phyloP scores from a whole-genome alignment of 768 basidiomycete genomes.

The Scleroderma citrinum region DNA sequence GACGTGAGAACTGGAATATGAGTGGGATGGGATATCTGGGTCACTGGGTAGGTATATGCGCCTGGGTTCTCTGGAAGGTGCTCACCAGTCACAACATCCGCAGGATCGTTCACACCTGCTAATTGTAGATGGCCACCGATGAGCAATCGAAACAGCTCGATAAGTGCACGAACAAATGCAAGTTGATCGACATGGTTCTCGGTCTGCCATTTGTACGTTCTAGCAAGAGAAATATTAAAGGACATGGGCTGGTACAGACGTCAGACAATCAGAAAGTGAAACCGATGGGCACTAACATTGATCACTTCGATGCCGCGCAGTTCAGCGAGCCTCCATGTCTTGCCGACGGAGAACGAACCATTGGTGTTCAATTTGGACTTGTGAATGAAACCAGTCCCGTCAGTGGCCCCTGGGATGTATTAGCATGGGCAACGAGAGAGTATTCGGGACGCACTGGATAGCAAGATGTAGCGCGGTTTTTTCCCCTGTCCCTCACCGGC shows the following conservation, averaged over 20 bases:
- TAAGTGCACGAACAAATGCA: constrained; percentile 59
- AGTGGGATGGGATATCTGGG: constrained; percentile 3
- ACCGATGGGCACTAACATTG: constrained; percentile 45
- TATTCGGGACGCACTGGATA: constrained; percentile 67
- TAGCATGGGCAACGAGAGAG: background rate
- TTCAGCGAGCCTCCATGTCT: constrained; percentile 88
- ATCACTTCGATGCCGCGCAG: constrained; percentile 73
- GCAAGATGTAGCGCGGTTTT: constrained; percentile 87
- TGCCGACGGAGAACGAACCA: constrained; percentile 92
- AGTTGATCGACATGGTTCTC: constrained; percentile 69
- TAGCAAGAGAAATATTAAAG: constrained; percentile 82
- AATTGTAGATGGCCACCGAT: constrained; percentile 48
- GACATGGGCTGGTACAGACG: constrained; percentile 41
- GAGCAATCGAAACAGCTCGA: constrained; percentile 54
- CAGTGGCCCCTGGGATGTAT: constrained; percentile 44
- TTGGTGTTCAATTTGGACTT: constrained; percentile 97
- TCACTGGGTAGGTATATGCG: constrained; percentile 6
- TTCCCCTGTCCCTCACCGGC: constrained; percentile 60
- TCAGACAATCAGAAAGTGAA: constrained; percentile 15
- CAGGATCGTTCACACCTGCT: constrained; percentile 49
- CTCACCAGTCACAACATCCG: constrained; percentile 25
- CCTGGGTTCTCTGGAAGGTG: background rate
- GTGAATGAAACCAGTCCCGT: constrained; percentile 73
- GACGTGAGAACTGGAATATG: constrained; percentile 1
- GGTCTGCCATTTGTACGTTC: constrained; percentile 87